phyloP scores from a whole-genome alignment of 257 asterid genomes.

The Perilla frutescens region DNA sequence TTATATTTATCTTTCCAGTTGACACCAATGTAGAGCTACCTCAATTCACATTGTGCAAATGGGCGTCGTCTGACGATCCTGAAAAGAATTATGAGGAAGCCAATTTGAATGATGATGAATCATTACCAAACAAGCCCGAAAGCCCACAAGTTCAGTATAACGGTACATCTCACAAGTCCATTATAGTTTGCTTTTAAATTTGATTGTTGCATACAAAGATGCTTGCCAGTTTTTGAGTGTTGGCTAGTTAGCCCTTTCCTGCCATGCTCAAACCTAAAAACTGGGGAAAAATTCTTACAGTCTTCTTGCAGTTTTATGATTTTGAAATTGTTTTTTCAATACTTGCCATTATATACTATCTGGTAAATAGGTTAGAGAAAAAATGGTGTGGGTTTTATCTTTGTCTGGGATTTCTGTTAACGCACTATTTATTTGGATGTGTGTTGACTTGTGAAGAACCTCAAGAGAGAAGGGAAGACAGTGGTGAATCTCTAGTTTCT shows the following conservation, averaged over 20 bases:
- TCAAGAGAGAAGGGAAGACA: constrained; percentile 49
- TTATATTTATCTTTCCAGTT: constrained; percentile 43
- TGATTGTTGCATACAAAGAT: no score
- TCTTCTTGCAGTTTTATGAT: constrained; percentile 4
- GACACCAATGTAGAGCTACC: constrained; percentile 42
- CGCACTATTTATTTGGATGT: not conserved
- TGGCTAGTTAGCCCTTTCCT: not conserved
- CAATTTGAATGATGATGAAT: constrained; percentile 54
- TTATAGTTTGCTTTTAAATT: constrained; percentile 29
- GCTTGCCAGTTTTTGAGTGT: no score
- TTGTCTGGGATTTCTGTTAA: no score
- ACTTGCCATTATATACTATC: not conserved
- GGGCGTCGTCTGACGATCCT: constrained; percentile 60
- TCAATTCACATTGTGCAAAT: constrained; percentile 63
- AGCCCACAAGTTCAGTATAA: constrained; percentile 29
- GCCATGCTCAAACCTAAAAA: not conserved
- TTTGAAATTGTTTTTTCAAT: constrained; percentile 12
- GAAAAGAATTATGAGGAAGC: constrained; percentile 46
- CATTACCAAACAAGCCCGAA: constrained; percentile 42
- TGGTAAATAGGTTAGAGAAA: no score
- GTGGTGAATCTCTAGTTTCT: constrained; percentile 52
- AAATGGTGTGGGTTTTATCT: no score
- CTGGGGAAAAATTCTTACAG: not conserved
- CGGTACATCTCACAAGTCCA: constrained; percentile 40
- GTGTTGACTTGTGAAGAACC: constrained; percentile 42